Evolutionary conservation across 139 green algal species (phyloP).

Genomic region (Chlorella ohadii): DNA sequence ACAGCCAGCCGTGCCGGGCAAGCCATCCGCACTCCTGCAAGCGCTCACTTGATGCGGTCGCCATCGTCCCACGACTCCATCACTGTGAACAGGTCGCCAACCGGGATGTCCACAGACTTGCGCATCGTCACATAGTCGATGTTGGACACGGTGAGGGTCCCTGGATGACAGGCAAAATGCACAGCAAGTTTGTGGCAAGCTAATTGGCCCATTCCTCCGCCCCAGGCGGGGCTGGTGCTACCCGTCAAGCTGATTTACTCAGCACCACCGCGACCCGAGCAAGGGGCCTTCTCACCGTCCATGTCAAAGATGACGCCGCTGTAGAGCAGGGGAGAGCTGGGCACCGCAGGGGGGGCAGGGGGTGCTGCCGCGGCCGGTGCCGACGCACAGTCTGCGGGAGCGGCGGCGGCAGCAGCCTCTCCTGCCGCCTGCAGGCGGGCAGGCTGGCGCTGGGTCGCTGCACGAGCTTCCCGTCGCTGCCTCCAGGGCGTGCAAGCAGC

Average conservation of each 20-base stretch:
- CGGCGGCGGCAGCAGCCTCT: background rate
- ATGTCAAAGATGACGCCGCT: slow-evolving; percentile 49
- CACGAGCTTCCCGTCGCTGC: too few relatives aligned
- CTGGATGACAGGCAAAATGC: background rate
- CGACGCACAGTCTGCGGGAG: background rate
- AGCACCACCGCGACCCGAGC: too few relatives aligned
- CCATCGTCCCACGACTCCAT: slow-evolving; percentile 73
- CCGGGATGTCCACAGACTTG: slow-evolving; percentile 58
- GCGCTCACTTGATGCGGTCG: slow-evolving; percentile 23
- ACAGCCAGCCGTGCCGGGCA: too few relatives aligned
- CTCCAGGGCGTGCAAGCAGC: too few relatives aligned
- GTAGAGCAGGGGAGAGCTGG: slow-evolving; percentile 27
- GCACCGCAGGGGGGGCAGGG: background rate
- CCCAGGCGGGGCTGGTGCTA: too few relatives aligned
- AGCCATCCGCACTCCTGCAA: slow-evolving; percentile 16
- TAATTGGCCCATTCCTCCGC: too few relatives aligned
- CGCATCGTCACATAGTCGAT: slow-evolving; percentile 81
- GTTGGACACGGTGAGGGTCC: slow-evolving; percentile 67
- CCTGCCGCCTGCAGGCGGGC: too few relatives aligned
- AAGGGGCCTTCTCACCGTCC: background rate
- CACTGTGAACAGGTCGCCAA: slow-evolving; percentile 78
- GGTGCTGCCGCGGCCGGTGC: background rate
- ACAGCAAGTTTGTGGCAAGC: too few relatives aligned
- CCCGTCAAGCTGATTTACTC: too few relatives aligned
- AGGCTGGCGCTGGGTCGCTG: too few relatives aligned